These are phyloP conservation scores for Candolleomyces eurysporus DNA, from an alignment of 768 basidiomycete genomes.

Conservation along the genomic window DNA sequence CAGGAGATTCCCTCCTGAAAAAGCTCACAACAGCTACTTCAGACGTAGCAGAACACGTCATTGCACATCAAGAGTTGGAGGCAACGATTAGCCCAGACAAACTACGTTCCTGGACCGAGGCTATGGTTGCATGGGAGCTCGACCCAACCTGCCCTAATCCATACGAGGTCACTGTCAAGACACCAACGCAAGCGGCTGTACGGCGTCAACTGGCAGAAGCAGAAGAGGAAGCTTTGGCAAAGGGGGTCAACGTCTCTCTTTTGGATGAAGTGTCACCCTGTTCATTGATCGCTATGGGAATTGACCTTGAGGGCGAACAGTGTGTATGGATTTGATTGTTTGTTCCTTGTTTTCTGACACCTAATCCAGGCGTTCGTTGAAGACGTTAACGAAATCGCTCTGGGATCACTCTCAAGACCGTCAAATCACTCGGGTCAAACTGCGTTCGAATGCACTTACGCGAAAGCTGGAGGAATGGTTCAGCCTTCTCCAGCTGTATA, in stretches of 20 bases:
- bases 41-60: not conserved
- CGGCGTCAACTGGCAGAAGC: slow-evolving; percentile 21
- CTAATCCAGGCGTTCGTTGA: not conserved
- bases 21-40: not conserved
- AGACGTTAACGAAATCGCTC: not conserved
- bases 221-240: slow-evolving; percentile 9
- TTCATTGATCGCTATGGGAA: slow-evolving; percentile 22
- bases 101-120: not conserved
- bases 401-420: slow-evolving; percentile 16
- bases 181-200: slow-evolving; percentile 15
- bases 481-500: slow-evolving; percentile 11
- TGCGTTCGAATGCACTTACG: slow-evolving; percentile 12
- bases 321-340: slow-evolving; percentile 12
- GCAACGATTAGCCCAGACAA: not conserved
- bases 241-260: slow-evolving; percentile 1
- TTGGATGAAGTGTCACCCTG: slow-evolving; percentile 19
- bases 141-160: not conserved
- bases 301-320: slow-evolving; percentile 34
- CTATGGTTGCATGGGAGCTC: slow-evolving; percentile 1
- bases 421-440: slow-evolving; percentile 10
- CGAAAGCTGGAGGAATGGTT: slow-evolving; percentile 17
- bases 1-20: not conserved
- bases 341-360: no score
- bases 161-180: not conserved
- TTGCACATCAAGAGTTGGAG: not conserved